These are phyloP conservation scores for Chlorella vulgaris DNA, from an alignment of 139 green algal species.

Conservation along the genomic window DNA sequence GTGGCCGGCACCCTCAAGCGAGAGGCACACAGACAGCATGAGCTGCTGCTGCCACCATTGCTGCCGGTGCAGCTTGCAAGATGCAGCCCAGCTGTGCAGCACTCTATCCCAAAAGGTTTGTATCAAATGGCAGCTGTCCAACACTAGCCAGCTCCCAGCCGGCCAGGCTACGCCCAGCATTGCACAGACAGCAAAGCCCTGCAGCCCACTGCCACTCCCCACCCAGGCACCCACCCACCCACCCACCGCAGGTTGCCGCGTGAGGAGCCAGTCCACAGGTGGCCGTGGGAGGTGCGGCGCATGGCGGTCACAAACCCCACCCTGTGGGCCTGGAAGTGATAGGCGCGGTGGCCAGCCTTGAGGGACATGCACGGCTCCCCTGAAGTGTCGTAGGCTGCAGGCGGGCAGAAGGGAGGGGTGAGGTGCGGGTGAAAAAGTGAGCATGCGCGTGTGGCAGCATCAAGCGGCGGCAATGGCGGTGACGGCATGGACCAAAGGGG, in stretches of 20 bases:
- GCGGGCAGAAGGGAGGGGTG: background rate
- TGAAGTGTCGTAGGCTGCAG: slow-evolving; percentile 32
- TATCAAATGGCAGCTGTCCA: background rate
- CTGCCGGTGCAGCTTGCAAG: no score
- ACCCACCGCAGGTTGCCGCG: slow-evolving; percentile 54
- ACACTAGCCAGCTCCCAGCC: no score
- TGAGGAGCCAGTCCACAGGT: slow-evolving; percentile 72
- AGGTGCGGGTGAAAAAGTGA: background rate
- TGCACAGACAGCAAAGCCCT: no score
- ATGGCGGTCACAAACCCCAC: slow-evolving; percentile 54
- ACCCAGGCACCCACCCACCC: no score
- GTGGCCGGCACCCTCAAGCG: no score
- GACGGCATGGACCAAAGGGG: no score
- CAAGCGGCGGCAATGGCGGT: no score
- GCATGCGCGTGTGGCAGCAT: no score
- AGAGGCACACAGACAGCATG: no score
- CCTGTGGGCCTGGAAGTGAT: slow-evolving; percentile 46
- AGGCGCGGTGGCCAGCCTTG: background rate
- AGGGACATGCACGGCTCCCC: slow-evolving; percentile 27
- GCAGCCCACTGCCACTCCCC: no score
- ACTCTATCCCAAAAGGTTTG: background rate
- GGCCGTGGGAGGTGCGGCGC: slow-evolving; percentile 52
- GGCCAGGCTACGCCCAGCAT: background rate
- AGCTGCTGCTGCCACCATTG: no score
- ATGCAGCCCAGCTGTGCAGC: background rate